A percentile compares a stretch with the other conserved stretches of the same genome.
Conservation (phyloP, 495 filamentous ascomycete species). For the Rhypophila decipiens region DNA sequence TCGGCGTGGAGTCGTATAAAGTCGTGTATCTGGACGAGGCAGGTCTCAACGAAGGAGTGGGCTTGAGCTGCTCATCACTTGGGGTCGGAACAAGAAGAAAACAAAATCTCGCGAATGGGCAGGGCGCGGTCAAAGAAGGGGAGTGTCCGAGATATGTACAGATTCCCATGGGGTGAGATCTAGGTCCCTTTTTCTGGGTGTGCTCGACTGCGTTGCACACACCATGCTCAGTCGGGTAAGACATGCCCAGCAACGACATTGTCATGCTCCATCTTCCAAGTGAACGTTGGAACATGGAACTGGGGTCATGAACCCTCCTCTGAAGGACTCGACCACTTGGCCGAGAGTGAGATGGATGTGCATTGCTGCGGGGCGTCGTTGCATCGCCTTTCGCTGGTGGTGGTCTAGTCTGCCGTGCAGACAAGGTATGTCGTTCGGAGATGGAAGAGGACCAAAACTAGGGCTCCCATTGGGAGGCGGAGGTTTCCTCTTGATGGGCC, state of each 20-base stretch:
- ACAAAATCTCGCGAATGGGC: not conserved
- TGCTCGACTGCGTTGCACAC: not conserved
- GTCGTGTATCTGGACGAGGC: too few species aligned
- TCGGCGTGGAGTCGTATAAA: too few species aligned
- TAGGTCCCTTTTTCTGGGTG: constrained; percentile 5
- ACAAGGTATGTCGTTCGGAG: constrained; percentile 19
- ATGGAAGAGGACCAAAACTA: constrained; percentile 7
- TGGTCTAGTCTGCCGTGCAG: constrained; percentile 7
- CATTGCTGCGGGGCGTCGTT: constrained; percentile 9
- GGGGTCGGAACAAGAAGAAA: not conserved
- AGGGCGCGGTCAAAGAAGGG: constrained; percentile 3
- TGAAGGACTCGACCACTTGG: not conserved
- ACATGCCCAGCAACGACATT: constrained; percentile 2
- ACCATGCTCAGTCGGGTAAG: constrained; percentile 5
- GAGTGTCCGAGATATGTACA: constrained; percentile 16
- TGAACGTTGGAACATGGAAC: not conserved
- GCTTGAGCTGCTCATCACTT: constrained; percentile 11
- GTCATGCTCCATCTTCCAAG: not conserved
- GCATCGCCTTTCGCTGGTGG: constrained; percentile 8
- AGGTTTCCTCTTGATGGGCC: constrained; percentile 9
- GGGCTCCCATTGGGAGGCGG: constrained; percentile 13
- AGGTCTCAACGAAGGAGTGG: constrained; percentile 20
- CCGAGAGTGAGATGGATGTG: not conserved
- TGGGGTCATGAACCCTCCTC: not conserved
- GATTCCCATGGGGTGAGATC: constrained; percentile 10